Evolutionary conservation across 495 filamentous ascomycete genomes (phyloP).

Genomic region (Xylaria flabelliformis): DNA sequence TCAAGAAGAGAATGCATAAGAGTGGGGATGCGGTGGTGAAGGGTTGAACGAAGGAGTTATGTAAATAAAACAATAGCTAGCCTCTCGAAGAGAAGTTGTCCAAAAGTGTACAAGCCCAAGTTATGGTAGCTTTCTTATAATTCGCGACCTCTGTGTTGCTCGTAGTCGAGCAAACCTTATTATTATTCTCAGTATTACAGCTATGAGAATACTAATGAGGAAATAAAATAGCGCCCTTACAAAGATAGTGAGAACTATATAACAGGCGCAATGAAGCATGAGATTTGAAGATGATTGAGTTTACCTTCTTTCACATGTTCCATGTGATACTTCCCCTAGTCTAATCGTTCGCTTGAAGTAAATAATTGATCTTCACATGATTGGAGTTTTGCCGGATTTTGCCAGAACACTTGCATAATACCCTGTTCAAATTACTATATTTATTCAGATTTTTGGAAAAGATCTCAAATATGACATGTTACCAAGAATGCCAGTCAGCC

Average conservation of each 20-base stretch:
- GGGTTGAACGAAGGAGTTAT: too few species aligned
- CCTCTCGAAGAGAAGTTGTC: too few species aligned
- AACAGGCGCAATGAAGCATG: background rate
- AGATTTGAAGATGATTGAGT: background rate
- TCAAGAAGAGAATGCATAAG: too few species aligned
- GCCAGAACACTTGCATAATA: slow-evolving; percentile 9
- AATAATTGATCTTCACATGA: background rate
- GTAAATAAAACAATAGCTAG: too few species aligned
- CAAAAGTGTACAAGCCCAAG: background rate
- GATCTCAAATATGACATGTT: background rate
- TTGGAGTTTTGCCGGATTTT: slow-evolving; percentile 17
- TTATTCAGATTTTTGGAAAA: background rate
- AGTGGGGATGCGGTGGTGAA: too few species aligned
- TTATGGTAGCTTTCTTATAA: background rate
- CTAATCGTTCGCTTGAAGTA: background rate
- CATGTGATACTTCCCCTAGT: background rate
- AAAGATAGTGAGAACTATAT: background rate
- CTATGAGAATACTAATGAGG: background rate
- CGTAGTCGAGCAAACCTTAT: background rate
- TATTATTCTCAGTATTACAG: background rate
- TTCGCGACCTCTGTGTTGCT: background rate
- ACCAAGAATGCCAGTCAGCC: background rate
- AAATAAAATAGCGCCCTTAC: background rate
- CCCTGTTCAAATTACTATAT: background rate
- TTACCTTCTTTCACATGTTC: background rate